phyloP scores from a whole-genome alignment of 1,139 yeast genomes.

The Arxiozyma telluris region DNA sequence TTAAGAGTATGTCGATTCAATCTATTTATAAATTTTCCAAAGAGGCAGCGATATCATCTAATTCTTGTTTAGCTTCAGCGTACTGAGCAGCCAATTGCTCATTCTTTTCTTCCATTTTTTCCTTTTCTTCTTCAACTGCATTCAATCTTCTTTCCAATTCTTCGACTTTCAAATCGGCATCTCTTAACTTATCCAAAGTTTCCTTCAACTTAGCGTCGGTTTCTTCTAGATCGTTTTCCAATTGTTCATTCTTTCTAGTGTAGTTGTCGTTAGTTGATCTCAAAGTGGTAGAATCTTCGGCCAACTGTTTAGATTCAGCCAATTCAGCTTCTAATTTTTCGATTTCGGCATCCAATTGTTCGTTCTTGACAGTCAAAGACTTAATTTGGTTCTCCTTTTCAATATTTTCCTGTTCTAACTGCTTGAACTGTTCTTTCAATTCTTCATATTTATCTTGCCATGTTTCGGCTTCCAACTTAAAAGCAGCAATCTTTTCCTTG shows the following conservation, averaged over 20 bases:
- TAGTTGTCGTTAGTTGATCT: conserved; percentile 84
- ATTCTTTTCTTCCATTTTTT: conserved; percentile 81
- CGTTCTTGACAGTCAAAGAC: conserved; percentile 85
- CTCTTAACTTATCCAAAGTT: conserved; percentile 89
- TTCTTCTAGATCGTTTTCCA: conserved; percentile 91
- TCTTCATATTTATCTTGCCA: conserved; percentile 98
- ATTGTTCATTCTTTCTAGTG: conserved; percentile 82
- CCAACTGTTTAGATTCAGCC: conserved; percentile 74
- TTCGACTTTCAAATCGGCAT: conserved; percentile 93
- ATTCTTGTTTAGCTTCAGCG: conserved; percentile 76
- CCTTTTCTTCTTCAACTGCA: conserved; percentile 86
- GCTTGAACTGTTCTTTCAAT: conserved; percentile 69
- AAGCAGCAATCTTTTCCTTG: conserved; percentile 62
- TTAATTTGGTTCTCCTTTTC: conserved; percentile 94
- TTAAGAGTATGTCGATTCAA: neutral
- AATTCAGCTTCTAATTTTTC: conserved; percentile 80
- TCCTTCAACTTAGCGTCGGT: conserved; percentile 88
- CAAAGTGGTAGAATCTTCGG: conserved; percentile 86
- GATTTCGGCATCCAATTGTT: conserved; percentile 80
- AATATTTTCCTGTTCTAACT: conserved; percentile 80
- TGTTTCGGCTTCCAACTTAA: conserved; percentile 89
- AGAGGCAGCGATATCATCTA: conserved; percentile 57
- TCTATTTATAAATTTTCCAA: conserved; percentile 20
- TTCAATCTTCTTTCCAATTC: conserved; percentile 92
- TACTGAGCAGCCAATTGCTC: conserved; percentile 83